Evolutionary conservation across 2,329 filamentous ascomycete genomes (phyloP), one percentile per base, ranked within the genome.

Genomic region (Teratosphaeria epicoccoides): DNA sequence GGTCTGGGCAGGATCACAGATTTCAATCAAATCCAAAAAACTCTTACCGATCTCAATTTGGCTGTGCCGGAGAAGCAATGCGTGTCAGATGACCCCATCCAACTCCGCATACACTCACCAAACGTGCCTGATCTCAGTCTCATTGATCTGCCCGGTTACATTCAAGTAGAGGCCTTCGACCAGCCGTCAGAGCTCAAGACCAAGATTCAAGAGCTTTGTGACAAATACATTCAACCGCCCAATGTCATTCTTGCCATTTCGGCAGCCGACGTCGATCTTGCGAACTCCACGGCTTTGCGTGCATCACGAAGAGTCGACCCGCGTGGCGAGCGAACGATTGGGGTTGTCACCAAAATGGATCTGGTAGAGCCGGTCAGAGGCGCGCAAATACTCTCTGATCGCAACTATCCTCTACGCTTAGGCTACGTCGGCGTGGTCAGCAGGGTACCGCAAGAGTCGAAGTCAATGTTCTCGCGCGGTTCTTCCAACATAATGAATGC

Each of bases 301-400:
- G 89, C 93, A 17, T 95, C 90, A 59, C 81, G 93, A 56, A 81
- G 91, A 60, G 90, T 97, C 24, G 93, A 98, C 63, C 93, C 93
- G 1, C 79, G 93, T 55, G 93, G 93, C 50, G 93, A 98, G 71
- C 80, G 93, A 56, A 98, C 93, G 0, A 98, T 98, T 64, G 93
- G 93, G 44, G 93, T 98, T n/a, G 84, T 98, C 43, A 98, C 93
- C 2, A 98, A 98, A 73, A 96, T 98, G 91, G 93, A 98, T 63
- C 77, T 98, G 22, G 90, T 98, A 6, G 91, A 97, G 60, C 79
- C 93, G 2, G 74, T 76, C 6, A 82, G 91, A 52, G 93, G 90
- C 25, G 79, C 81, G 12, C 77, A 81, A 29, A 88, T 98, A 26
- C 75, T 98, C 20, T 83, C 78, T 24, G 91, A 98, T 67, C 85